Percentiles rank a stretch among this genome's conserved stretches.
Conservation (phyloP, 2,329 filamentous ascomycete species). For the Trichoderma oligosporum region DNA sequence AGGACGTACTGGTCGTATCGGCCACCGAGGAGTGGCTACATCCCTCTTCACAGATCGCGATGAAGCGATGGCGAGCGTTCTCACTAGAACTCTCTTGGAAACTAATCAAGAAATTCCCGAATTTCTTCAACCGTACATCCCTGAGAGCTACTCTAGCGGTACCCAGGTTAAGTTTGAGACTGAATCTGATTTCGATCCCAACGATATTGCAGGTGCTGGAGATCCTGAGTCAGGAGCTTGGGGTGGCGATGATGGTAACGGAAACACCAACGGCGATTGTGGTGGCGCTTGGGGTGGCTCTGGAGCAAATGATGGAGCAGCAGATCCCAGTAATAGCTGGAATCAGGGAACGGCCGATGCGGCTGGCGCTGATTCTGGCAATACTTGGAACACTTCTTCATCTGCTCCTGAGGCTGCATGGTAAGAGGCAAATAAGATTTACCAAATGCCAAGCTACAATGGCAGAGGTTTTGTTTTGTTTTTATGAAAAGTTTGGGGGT, state of each 20-base stretch:
- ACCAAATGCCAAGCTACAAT: not conserved
- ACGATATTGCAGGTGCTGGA: conserved; percentile 31
- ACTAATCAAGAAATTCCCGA: conserved; percentile 75
- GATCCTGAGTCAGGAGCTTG: conserved; percentile 23
- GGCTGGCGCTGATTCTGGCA: conserved; percentile 1
- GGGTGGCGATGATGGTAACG: not conserved
- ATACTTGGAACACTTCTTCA: conserved; percentile 16
- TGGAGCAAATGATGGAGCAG: conserved; percentile 26
- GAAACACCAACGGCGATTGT: not conserved
- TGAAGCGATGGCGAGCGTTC: conserved; percentile 64
- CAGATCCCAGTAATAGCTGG: conserved; percentile 21
- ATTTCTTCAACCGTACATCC: conserved; percentile 66
- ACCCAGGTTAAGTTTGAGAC: conserved; percentile 52
- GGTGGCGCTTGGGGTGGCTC: conserved; percentile 9
- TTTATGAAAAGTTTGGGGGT: not conserved
- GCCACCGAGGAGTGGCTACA: conserved; percentile 77
- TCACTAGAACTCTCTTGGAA: conserved; percentile 81
- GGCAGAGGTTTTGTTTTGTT: not conserved
- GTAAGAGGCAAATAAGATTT: not conserved
- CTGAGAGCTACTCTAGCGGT: conserved; percentile 46
- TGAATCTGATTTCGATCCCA: conserved; percentile 50
- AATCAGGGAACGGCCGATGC: not conserved
- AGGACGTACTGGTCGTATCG: conserved; percentile 93
- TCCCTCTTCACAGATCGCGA: conserved; percentile 85
- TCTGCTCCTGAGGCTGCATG: not conserved